phyloP scores from a whole-genome alignment of 1,139 yeast species.

The Blastobotrys aristatus region DNA sequence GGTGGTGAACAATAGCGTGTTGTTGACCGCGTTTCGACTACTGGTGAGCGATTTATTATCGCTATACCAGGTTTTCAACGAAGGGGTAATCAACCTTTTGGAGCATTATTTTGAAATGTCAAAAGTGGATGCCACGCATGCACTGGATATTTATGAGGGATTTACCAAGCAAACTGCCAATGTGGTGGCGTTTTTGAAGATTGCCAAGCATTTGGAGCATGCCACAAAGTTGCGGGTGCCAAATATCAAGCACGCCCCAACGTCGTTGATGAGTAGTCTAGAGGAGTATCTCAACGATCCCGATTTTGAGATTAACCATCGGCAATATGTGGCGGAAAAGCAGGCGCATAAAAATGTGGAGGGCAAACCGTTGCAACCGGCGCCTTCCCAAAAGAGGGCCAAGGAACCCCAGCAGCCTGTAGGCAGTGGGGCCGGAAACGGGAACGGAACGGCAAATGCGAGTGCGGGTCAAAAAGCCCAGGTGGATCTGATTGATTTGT shows the following conservation, averaged over 20 bases:
- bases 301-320: slow-evolving; percentile 74
- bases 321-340: slow-evolving; percentile 69
- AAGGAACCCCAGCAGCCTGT: slow-evolving; percentile 6
- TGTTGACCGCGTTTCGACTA: slow-evolving; percentile 78
- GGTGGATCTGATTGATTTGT: slow-evolving; percentile 14
- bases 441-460: background rate
- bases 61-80: slow-evolving; percentile 83
- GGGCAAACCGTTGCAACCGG: slow-evolving; percentile 9
- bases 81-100: slow-evolving; percentile 86
- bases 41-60: slow-evolving; percentile 81
- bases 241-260: slow-evolving; percentile 94
- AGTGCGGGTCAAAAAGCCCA: slow-evolving; percentile 2
- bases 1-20: slow-evolving; percentile 70
- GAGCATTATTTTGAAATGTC: slow-evolving; percentile 95
- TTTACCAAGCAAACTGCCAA: slow-evolving; percentile 84
- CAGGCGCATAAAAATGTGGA: slow-evolving; percentile 33
- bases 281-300: slow-evolving; percentile 86
- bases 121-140: slow-evolving; percentile 77
- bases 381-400: slow-evolving; percentile 14
- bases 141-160: slow-evolving; percentile 73
- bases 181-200: slow-evolving; percentile 80
- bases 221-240: slow-evolving; percentile 90
- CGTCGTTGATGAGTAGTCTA: slow-evolving; percentile 78
- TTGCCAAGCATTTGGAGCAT: slow-evolving; percentile 83
- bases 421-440: background rate